Evolutionary conservation across 257 asterid genomes (phyloP).

Genomic region (Fraxinus quadrangulata): DNA sequence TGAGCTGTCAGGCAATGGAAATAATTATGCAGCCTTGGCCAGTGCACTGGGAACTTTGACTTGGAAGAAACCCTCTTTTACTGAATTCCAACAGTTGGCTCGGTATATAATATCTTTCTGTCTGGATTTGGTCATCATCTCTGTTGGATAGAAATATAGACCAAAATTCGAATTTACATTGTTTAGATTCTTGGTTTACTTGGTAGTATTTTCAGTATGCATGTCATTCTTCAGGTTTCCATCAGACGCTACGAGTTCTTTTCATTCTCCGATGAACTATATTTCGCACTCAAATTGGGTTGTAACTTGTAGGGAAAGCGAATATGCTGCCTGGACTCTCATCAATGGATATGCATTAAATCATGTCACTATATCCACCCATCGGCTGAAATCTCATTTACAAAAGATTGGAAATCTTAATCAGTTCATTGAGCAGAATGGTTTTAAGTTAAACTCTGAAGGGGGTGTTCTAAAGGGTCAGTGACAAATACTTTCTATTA

Average conservation of each 20-base stretch:
- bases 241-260: not conserved
- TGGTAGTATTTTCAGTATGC: not conserved
- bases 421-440: conserved; percentile 76
- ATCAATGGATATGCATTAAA: conserved; percentile 86
- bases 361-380: conserved; percentile 84
- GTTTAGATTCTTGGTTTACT: not conserved
- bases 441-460: conserved; percentile 84
- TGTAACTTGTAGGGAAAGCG: conserved; percentile 75
- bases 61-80: conserved; percentile 79
- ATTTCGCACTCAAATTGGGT: not conserved
- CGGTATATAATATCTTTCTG: conserved; percentile 40
- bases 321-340: conserved; percentile 97
- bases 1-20: conserved; percentile 55
- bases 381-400: conserved; percentile 71
- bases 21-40: conserved; percentile 71
- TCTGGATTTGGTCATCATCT: not conserved
- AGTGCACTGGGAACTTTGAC: conserved; percentile 87
- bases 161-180: not conserved
- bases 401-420: conserved; percentile 56
- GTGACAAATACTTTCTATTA: conserved; percentile 25
- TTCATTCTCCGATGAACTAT: not conserved
- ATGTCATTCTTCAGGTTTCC: not conserved
- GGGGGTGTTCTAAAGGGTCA: conserved; percentile 90
- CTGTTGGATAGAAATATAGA: not conserved
- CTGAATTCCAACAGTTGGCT: conserved; percentile 79